Base-by-base conservation (phyloP, 164 flowering plant genomes). In the Warburgia ugandensis region DNA sequence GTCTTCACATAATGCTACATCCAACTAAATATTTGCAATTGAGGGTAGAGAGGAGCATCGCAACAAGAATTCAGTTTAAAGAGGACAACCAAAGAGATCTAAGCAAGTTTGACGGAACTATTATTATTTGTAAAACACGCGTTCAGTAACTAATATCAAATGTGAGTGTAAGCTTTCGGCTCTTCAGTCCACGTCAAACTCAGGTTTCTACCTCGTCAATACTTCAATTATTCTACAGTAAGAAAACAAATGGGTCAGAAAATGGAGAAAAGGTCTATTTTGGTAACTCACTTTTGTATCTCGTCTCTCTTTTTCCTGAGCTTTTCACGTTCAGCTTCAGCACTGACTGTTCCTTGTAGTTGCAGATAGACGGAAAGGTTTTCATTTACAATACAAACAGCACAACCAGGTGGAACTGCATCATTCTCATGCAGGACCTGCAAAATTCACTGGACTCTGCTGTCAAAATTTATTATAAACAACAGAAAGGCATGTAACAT, bases 321-420 rank as follows among this genome's bases (percentile, higher is more conserved):
- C 64, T 87, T 92, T 51, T 82, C 94, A 29, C 53, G 83, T 64
- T 92, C 95, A 38, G 75, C 84, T 55, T 77, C 83, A 5, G 78
- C 60, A 64, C 82, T 66, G 4, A 80, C 66, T 43, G 68, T 46
- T 60, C 96, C 96, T 54, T 70, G 78, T 54, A 73, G 70, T 56
- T 75, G 71, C 27, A 92, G 78, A 65, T 80, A 86, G 10, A 79
- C 94, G n/a, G 81, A 76, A 29, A 88, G 59, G 33, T 70, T 67
- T 68, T 86, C 95, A 51, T 84, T 79, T 26, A 88, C 94, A 56
- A 79, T 77, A 29, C 72, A 60, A 26, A 86, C 80, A 17, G 75
- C 67, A 73, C 88, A 88, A 49, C 85, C 84, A 44, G 60, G 60
- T 27, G 86, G 91, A 61, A 72, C 76, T 28, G 57, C 79, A 68